phyloP scores from a whole-genome alignment of 2,329 filamentous ascomycete genomes.

The Gnomoniopsis sp. region DNA sequence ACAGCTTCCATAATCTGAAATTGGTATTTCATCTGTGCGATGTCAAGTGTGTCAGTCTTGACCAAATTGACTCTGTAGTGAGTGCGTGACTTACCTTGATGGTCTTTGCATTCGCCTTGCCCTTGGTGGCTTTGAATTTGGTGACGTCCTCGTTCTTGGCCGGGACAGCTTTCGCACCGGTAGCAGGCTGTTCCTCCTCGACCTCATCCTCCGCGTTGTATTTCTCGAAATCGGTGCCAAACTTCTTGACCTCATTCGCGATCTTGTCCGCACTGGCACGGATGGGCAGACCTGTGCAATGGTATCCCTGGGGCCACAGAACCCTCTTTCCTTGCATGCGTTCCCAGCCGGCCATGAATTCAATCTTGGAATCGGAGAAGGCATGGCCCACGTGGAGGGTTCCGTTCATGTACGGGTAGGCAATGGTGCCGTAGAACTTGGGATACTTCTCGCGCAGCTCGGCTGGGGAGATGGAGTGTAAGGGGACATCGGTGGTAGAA shows the following conservation, averaged over 20 bases:
- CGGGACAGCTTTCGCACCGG: constrained; percentile 65
- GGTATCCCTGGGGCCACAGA: constrained; percentile 89
- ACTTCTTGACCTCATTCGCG: constrained; percentile 81
- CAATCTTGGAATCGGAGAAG: constrained; percentile 89
- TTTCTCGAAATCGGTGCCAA: constrained; percentile 79
- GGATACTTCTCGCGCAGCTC: constrained; percentile 78
- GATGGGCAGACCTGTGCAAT: constrained; percentile 97
- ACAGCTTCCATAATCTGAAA: constrained; percentile 88
- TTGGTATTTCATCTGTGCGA: constrained; percentile 95
- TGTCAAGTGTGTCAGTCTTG: no score
- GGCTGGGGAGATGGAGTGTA: constrained; percentile 67
- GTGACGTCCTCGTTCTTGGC: constrained; percentile 65
- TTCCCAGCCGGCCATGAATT: constrained; percentile 83
- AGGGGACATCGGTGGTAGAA: constrained; percentile 66
- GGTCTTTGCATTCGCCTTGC: constrained; percentile 85
- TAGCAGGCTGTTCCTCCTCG: constrained; percentile 51
- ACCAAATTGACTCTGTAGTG: no score
- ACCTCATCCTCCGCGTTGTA: constrained; percentile 61
- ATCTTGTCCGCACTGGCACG: constrained; percentile 97
- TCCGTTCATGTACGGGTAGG: constrained; percentile 60
- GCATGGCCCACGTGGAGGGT: constrained; percentile 86
- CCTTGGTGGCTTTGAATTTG: constrained; percentile 91
- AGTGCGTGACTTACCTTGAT: no score
- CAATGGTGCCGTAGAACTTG: constrained; percentile 77
- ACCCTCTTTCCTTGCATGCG: constrained; percentile 87